These are phyloP conservation scores for Trichoderma harzianum DNA, from an alignment of 2,329 filamentous ascomycete genomes.

Conservation along the genomic window DNA sequence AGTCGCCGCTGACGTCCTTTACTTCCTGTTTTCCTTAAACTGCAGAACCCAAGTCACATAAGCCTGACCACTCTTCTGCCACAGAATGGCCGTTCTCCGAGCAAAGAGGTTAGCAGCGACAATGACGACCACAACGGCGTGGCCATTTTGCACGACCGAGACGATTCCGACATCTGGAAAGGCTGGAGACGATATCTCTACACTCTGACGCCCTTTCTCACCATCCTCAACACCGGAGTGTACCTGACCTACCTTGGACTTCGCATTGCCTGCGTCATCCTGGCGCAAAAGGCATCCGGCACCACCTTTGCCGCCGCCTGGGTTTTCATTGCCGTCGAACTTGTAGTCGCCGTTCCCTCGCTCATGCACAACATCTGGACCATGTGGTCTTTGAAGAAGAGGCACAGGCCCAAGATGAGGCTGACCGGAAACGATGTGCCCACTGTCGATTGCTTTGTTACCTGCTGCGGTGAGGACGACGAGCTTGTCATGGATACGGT, in stretches of 20 bases:
- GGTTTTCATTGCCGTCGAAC: constrained; percentile 55
- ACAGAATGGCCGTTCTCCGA: constrained; percentile 28
- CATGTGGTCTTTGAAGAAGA: constrained; percentile 54
- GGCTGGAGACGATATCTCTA: constrained; percentile 43
- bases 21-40: not conserved
- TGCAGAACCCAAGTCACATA: constrained; percentile 41
- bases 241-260: constrained; percentile 49
- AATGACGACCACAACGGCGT: constrained; percentile 33
- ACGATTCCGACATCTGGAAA: constrained; percentile 43
- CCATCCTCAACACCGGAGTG: constrained; percentile 39
- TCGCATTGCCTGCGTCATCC: constrained; percentile 51
- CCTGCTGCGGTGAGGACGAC: constrained; percentile 55
- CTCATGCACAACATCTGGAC: constrained; percentile 58
- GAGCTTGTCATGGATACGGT: constrained; percentile 56
- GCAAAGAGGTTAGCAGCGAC: constrained; percentile 33
- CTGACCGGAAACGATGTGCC: constrained; percentile 48
- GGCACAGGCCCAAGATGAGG: constrained; percentile 51
- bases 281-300: constrained; percentile 42
- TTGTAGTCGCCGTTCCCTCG: constrained; percentile 51
- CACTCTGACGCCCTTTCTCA: constrained; percentile 37
- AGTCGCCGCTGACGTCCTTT: constrained; percentile 16
- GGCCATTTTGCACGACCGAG: constrained; percentile 40
- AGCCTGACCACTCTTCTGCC: constrained; percentile 41
- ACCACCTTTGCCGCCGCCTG: constrained; percentile 49
- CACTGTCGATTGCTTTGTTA: constrained; percentile 55